Evolutionary conservation across 805 yeast genomes (phyloP), one percentile per base, ranked within the genome.

Genomic region (Candida montana): DNA sequence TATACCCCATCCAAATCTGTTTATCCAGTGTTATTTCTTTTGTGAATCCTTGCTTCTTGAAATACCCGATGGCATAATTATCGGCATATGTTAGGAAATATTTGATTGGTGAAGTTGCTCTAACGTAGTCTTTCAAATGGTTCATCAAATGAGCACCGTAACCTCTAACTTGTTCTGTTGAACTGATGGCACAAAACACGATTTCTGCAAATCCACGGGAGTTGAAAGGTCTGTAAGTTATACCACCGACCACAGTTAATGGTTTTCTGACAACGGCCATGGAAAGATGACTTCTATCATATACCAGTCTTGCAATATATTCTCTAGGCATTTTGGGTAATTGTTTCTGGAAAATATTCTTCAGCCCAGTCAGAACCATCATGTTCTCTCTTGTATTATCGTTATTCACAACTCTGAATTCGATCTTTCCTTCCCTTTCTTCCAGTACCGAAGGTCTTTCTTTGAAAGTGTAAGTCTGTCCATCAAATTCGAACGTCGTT

Each of bases 91-190:
- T 91, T 48, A 91, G 63, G 58, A 91, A 91, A 61, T 91, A 82
- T 64, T 79, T 81, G 42, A 91, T 82, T 21, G 83, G 85, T 8
- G 95, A 78, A 0, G 97, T 89, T 17, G 88, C 82, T 51, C 88
- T 72, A 31, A 93, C 97, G 62, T 91, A 93, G 63, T 93, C 99
- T 58, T 93, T 93, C 52, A 93, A 68, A 66, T 93, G 99, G 62
- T 93, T 93, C 99, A 93, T 93, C 56, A 93, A 63, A 63, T 93
- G 99, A 0, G 99, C 99, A 63, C 99, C 99, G 59, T 93, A 93
- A 28, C 99, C 99, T 49, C 97, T 70, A 16, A 93, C 99, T 67
- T 93, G 99, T 59, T 93, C 99, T 0, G 97, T 87, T 2, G 96
- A 87, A 33, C 95, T 83, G 45, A 93, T 93, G 21, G 99, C 99